Evolutionary conservation across 2,329 filamentous ascomycete genomes (phyloP).

Genomic region (Hortaea sp.): DNA sequence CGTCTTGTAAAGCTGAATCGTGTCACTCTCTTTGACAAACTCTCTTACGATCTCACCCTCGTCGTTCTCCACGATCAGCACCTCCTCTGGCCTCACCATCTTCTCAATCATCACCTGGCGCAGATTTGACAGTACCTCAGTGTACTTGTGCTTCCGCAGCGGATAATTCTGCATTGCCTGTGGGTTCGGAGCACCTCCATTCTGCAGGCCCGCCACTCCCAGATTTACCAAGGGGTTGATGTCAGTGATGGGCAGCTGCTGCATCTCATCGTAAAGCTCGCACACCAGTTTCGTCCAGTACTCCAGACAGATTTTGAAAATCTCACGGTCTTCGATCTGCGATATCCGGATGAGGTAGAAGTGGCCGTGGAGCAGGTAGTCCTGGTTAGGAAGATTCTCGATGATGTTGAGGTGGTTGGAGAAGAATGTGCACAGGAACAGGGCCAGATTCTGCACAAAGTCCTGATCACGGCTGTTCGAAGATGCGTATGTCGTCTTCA

Average conservation of each 20-base stretch:
- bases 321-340: constrained; percentile 96
- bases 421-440: constrained; percentile 97
- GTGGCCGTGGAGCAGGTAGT: constrained; percentile 90
- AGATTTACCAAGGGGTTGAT: constrained; percentile 81
- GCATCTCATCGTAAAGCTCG: constrained; percentile 98
- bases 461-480: constrained; percentile 93
- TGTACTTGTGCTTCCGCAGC: constrained; percentile 95
- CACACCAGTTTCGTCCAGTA: constrained; percentile 99
- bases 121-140: constrained; percentile 84
- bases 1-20: constrained; percentile 98
- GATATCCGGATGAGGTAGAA: constrained; percentile 98
- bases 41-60: constrained; percentile 98
- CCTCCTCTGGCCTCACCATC: constrained; percentile 97
- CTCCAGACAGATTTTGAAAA: constrained; percentile 98
- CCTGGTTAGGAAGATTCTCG: constrained; percentile 87
- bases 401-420: constrained; percentile 87
- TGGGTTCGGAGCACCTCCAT: constrained; percentile 77
- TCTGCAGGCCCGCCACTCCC: constrained; percentile 58
- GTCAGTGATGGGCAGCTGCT: constrained; percentile 85
- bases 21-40: constrained; percentile 98
- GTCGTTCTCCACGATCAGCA: constrained; percentile 98
- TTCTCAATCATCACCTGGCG: constrained; percentile 99
- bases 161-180: constrained; percentile 79
- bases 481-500: constrained; percentile 81
- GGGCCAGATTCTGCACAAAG: constrained; percentile 90